Evolutionary conservation across 306 rosid genomes (phyloP).

Genomic region (Bauhinia variegata): DNA sequence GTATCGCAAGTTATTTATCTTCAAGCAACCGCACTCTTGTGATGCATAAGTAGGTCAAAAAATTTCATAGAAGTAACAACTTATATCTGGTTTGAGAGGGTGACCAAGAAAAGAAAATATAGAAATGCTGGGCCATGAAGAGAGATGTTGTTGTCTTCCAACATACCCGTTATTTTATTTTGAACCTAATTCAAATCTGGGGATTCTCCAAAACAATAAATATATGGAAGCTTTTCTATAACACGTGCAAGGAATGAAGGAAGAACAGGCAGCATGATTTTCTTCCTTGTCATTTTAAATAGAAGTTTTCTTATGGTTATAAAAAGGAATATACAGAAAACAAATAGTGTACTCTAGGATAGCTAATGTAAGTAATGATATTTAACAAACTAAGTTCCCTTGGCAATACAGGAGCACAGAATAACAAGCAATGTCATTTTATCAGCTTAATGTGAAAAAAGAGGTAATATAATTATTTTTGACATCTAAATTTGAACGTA

Average conservation of each 20-base stretch:
- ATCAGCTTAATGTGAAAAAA: slow-evolving; percentile 14
- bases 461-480: slow-evolving; percentile 26
- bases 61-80: not conserved
- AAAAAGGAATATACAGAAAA: slow-evolving; percentile 12
- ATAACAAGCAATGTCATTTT: not conserved
- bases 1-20: slow-evolving; percentile 17
- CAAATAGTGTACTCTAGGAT: not conserved
- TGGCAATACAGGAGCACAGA: not conserved
- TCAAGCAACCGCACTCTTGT: not conserved
- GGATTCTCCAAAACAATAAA: not conserved
- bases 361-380: not conserved
- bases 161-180: slow-evolving; percentile 31
- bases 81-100: too few species aligned
- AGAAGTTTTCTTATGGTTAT: slow-evolving; percentile 12
- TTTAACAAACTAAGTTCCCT: not conserved
- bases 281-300: slow-evolving; percentile 19
- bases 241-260: not conserved
- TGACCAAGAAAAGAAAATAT: too few species aligned
- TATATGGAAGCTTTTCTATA: not conserved
- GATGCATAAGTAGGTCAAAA: slow-evolving; percentile 11
- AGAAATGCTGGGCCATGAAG: slow-evolving; percentile 17
- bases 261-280: slow-evolving; percentile 7
- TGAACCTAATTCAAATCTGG: slow-evolving; percentile 24
- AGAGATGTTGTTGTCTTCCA: not conserved
- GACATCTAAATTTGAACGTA: slow-evolving; percentile 8